Evolutionary conservation across 2,329 filamentous ascomycete species (phyloP), one percentile per base, ranked within the genome.

Genomic region (Achaetomium macrosporum): DNA sequence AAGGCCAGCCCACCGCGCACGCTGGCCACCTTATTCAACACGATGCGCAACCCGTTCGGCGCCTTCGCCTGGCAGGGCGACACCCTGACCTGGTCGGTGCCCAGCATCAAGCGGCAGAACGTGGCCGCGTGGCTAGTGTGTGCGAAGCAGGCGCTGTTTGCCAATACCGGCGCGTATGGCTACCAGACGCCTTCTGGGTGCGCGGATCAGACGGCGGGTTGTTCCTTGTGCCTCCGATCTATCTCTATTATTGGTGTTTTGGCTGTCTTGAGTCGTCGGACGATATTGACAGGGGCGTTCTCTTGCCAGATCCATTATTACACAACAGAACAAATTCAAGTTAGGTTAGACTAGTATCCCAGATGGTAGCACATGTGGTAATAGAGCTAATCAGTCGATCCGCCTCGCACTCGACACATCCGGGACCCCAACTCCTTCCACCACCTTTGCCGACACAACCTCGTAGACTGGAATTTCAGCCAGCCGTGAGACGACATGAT

Each of bases 91-190:
- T 83, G 80, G 81, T 71, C 65, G 49, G 71, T 69, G 13, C 63
- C 71, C 1, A 73, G 71, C 20, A 66, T 83, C 33, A 66, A 68
- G 45, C 65, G 80, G 35, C 79, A 78, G 47, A 84, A 83, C 62
- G 61, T 72, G 42, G 76, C 74, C 17, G 80, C 81, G 1, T 84
- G 79, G 78, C 73, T 81, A 57, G 79, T 83, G 48, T 84, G 79
- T 57, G 68, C 67, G 42, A 68, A 70, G 6, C 74, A 79, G 66
- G 64, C 62, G 42, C 58, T 83, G 56, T 82, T 77, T 61, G 73
- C 83, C 61, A 83, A 83, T 60, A 71, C 82, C 50, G 80, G 81
- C 0, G 77, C 76, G 13, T 83, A 83, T 61, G 67, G 68, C 25
- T 83, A 82, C 61, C 68, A 77, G 65, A 83, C 79, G 11, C 80